Evolutionary conservation across 306 rosid genomes (phyloP).

Genomic region (Casuarina glauca): DNA sequence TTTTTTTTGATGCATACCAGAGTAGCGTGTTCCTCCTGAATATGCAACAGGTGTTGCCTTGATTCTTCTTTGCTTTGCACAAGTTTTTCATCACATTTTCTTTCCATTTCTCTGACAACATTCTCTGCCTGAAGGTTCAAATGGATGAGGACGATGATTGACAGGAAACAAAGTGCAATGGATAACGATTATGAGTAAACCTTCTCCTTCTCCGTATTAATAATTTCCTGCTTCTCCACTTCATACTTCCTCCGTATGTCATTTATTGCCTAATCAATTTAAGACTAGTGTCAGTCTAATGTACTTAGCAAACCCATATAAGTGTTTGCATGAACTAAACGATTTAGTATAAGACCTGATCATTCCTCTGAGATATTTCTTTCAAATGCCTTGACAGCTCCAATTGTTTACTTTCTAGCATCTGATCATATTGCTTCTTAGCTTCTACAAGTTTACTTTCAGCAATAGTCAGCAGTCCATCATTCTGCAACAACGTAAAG

Average conservation of each 20-base stretch:
- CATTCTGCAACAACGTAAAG: slow-evolving; percentile 55
- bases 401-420: slow-evolving; percentile 76
- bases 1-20: slow-evolving; percentile 51
- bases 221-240: slow-evolving; percentile 76
- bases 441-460: slow-evolving; percentile 77
- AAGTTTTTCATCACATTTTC: slow-evolving; percentile 52
- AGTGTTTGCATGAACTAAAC: slow-evolving; percentile 28
- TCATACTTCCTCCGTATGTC: slow-evolving; percentile 86
- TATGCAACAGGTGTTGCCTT: slow-evolving; percentile 27
- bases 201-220: slow-evolving; percentile 81
- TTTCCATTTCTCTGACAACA: slow-evolving; percentile 59
- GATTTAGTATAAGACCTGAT: slow-evolving; percentile 63
- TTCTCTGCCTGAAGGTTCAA: slow-evolving; percentile 64
- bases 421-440: slow-evolving; percentile 62
- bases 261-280: slow-evolving; percentile 72
- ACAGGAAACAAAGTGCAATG: slow-evolving; percentile 22
- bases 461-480: slow-evolving; percentile 46
- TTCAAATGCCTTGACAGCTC: slow-evolving; percentile 90
- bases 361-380: slow-evolving; percentile 88
- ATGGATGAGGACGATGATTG: slow-evolving; percentile 35
- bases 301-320: slow-evolving; percentile 16
- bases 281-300: slow-evolving; percentile 32
- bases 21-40: slow-evolving; percentile 3
- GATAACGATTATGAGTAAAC: slow-evolving; percentile 43
- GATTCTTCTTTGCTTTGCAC: slow-evolving; percentile 74